Base-by-base conservation (phyloP, 2,329 filamentous ascomycete genomes). In the Nothophaeocryptopus gaeumannii region DNA sequence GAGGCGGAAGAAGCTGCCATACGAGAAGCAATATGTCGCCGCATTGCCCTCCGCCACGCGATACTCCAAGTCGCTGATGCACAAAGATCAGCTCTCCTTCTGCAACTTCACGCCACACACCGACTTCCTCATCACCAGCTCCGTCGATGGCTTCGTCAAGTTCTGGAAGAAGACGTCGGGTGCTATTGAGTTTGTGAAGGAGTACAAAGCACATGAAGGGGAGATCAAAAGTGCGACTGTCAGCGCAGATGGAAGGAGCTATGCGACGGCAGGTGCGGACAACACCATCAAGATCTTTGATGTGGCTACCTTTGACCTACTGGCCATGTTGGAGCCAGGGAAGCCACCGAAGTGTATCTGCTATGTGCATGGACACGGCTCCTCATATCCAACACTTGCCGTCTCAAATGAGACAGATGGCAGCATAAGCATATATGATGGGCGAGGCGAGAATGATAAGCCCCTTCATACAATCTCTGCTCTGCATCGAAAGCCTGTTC, bases 41-140 rank as follows among this genome's bases (percentile, higher is more conserved):
- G 92, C 93, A 34, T 80, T 99, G 33, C 93, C 93, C 4, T 82
- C 81, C 43, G 88, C 89, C 14, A 65, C 78, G 33, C 86, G 89
- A 39, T 99, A 99, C 73, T 95, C 88, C 51, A 95, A 91, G 66
- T 97, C 93, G 39, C 78, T 99, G 64, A 99, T 99, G 95, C 93
- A 99, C 79, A 91, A 92, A 73, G 93, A 99, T 60, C 90, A 96
- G 72, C 74, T 99, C 42, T 82, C 86, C 50, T 97, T 91, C 64
- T 82, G 89, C 56, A 95, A 85, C 10, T 84, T 96, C 68, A 96
- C 95, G 1, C 91, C 91, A 1, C 76, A 86, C 52, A 96, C 92
- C 52, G 93, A 97, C 61, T 99, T 99, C 67, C 77, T 99, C 33
- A 93, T 99, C 55, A 99, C 93, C 1, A 89, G 88, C 54, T 97